A percentile compares a stretch with the other conserved stretches of the same genome.
Conservation (phyloP, 176 grass and related monocot species). For the Oryza punctata region DNA sequence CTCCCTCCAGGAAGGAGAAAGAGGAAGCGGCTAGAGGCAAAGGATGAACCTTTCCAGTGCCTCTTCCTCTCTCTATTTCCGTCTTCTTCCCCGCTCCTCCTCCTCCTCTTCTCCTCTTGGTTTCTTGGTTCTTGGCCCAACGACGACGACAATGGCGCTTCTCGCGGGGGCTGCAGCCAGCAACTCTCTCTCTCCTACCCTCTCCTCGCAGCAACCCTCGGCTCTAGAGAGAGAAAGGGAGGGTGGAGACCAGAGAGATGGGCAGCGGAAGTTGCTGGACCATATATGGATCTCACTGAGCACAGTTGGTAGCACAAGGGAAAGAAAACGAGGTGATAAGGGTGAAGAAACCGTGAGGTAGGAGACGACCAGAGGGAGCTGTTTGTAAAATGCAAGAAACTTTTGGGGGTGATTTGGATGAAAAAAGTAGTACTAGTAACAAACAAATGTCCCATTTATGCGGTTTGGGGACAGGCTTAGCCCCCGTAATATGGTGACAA, state of each 20-base stretch:
- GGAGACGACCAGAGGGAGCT: constrained; percentile 28
- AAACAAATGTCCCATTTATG: constrained; percentile 12
- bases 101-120: background rate
- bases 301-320: constrained; percentile 41
- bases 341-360: constrained; percentile 27
- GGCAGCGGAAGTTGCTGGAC: constrained; percentile 35
- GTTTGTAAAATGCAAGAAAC: constrained; percentile 25
- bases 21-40: constrained; percentile 35
- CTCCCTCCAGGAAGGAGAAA: constrained; percentile 36
- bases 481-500: constrained; percentile 28
- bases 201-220: constrained; percentile 27
- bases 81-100: background rate
- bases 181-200: background rate
- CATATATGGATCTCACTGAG: constrained; percentile 56
- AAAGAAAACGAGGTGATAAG: constrained; percentile 42
- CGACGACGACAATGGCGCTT: constrained; percentile 29
- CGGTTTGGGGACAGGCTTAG: background rate
- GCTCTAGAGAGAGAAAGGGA: constrained; percentile 33
- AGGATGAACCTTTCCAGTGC: constrained; percentile 4
- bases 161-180: background rate
- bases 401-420: constrained; percentile 1
- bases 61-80: background rate
- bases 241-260: constrained; percentile 17
- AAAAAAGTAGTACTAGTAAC: background rate
- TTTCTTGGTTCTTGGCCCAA: constrained; percentile 32